Evolutionary conservation across 2,329 filamentous ascomycete genomes (phyloP), one percentile per base, ranked within the genome.

Genomic region (Arthrobotrys megalospora): DNA sequence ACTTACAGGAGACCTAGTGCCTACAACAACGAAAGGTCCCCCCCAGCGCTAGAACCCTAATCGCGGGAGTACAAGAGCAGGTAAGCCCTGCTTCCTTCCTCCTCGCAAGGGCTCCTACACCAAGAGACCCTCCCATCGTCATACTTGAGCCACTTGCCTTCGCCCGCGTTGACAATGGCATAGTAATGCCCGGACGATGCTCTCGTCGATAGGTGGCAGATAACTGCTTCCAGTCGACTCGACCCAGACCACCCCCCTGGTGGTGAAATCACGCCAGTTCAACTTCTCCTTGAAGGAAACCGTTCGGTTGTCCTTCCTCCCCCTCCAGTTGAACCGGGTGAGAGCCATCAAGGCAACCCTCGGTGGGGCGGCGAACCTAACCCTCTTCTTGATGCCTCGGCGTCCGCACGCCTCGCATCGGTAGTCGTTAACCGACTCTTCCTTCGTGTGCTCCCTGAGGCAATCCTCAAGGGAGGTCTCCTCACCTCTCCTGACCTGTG

Each of bases 321-420:
- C 58, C 12, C 53, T 68, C 52, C 41, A 53, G 19, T 63, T 58
- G 62, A 77, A 77, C 48, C 73, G 38, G 12, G 47, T 63, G 5
- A 77, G 73, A 10, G 58, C 62, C 16, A 77, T 63, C 43, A 77
- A 21, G 4, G 73, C 73, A n/a, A 71, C 60, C 32, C 11, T 66
- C 14, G 73, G 73, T 21, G 66, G 73, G 11, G 67, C 14, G n/a
- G 50, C 66, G 52, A 77, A 77, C 12, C 41, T 45, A 14, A 52
- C 14, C 32, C 45, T 71, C 38, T 71, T 77, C 36, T 66, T 47
- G 50, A 70, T 62, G 3, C 73, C 73, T 16, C 11, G 6, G 12
- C 50, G 8, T n/a, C 73, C 52, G 24, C 73, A 77, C 14, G 55
- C 36, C 34, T 71, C 73, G 32, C 73, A 77, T 38, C 48, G 48